Evolutionary conservation across 2,329 filamentous ascomycete genomes (phyloP), one percentile per base, ranked within the genome.

Genomic region (Colletotrichum sidae): DNA sequence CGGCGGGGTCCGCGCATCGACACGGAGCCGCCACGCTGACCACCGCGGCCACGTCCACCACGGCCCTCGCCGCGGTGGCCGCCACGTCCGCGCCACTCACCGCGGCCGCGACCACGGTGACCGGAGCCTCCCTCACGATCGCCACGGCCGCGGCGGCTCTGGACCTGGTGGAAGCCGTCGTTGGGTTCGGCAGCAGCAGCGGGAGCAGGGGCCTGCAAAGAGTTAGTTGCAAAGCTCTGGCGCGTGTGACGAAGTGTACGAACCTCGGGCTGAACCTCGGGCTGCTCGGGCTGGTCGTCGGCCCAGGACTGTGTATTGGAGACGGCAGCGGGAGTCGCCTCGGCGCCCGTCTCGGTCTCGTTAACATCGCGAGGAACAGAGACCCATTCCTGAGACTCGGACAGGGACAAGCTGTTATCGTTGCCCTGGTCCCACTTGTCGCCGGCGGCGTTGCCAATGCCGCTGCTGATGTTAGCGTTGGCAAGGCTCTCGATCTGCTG

Each of bases 151-250:
- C 84, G 84, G 76, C 87, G 86, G 63, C 82, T 79, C 72, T 87
- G 87, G 10, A 93, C 91, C 72, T 90, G 88, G 65, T 90, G 88
- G 83, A 93, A 94, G 33, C 91, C 91, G 72, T 93, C 91, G 69
- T 84, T 83, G 55, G 76, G 66, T 34, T 83, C 82, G 25, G 78
- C 69, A 8, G 77, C 70, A 8, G 77, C 69, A 54, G 83, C 80
- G 52, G 79, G 34, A 25, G 61, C 78, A 39, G 78, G 67, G 17
- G 45, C 45, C 64, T 67, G 15, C 2, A 10, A 3, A 37, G 17
- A 55, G 49, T 67, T 41, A 67, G 64, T 25, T 25, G 25, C 25
- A 12, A 37, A 49, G 17, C 35, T 13, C 9, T 13, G 9, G 12
- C 37, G 33, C 12, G 34, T 7, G n/a, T 25, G 13, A 13, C 10